phyloP scores from a whole-genome alignment of 495 filamentous ascomycete species.

The Penicillium turbatum region DNA sequence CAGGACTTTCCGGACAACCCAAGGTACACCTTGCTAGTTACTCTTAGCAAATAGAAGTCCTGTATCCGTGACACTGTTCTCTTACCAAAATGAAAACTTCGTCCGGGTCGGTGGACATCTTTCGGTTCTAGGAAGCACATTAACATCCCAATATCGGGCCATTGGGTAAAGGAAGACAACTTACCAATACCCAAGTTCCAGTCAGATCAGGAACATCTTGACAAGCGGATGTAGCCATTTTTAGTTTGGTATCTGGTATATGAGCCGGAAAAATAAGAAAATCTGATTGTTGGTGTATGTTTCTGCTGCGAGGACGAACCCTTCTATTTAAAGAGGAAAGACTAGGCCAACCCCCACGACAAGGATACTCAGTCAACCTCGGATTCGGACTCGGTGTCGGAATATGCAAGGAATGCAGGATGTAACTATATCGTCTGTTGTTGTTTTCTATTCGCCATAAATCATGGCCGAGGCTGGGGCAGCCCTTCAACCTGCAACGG shows the following conservation, averaged over 20 bases:
- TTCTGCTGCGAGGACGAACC: background rate
- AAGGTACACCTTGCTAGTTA: constrained; percentile 22
- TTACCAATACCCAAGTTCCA: constrained; percentile 19
- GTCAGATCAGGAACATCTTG: constrained; percentile 8
- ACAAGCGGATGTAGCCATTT: constrained; percentile 8
- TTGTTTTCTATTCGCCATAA: background rate
- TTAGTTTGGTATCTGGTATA: background rate
- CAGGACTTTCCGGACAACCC: constrained; percentile 15
- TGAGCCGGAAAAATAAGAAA: background rate
- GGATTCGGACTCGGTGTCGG: constrained; percentile 22
- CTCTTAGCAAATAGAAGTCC: background rate
- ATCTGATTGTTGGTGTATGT: background rate
- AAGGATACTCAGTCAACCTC: background rate
- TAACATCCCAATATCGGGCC: background rate
- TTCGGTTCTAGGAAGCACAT: constrained; percentile 12
- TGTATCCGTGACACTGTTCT: background rate
- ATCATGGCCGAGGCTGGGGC: background rate
- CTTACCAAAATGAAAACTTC: constrained; percentile 16
- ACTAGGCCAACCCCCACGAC: background rate
- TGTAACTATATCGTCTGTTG: background rate
- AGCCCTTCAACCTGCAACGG: background rate
- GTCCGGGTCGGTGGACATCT: constrained; percentile 21
- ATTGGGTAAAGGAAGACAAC: background rate
- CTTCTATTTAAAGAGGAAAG: background rate
- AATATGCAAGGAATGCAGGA: background rate